Base-by-base conservation (phyloP, 805 yeast genomes). In the Candida ipomoeae region DNA sequence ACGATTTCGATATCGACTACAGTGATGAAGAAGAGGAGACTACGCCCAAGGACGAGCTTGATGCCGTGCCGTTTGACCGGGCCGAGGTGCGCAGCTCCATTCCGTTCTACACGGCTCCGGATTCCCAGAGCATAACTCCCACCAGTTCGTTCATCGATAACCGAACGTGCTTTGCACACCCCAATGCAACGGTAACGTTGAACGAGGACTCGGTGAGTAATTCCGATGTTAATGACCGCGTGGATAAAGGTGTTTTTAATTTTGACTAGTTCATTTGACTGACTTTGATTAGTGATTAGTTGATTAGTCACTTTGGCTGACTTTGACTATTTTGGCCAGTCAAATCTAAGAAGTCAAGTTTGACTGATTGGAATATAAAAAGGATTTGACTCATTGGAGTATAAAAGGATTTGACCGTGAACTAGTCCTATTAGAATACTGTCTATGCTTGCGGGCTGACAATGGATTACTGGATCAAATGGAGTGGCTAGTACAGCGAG, bases 81-180 rank as follows among this genome's bases (percentile, higher is more conserved):
- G 31, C 48, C 11, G 54, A 54, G 21, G 48, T 44, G 36, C 67
- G 63, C 17, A 67, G 62, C 40, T 65, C 63, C 40, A 48, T 52
- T 15, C 68, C 63, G 6, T 70, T 48, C 52, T 46, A 69, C 21
- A 70, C 75, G 2, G 49, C 60, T 21, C 62, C 65, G 3, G 69
- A 67, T 6, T 59, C 57, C 15, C 71, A 73, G 6, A 56, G 60
- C 21, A 60, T 55, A 38, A 70, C 74, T 7, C 74, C 73, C 20
- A 33, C 53, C 32, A 63, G 56, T 48, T 54, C 55, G 8, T 57
- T 57, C 35, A 54, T 62, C 35, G 77, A 73, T 36, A 73, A 69
- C 41, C 56, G 75, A 33, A 65, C 71, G 33, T 70, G 74, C 55
- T 73, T 57, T 52, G 77, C 78, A 3, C 78, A 73, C 55, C 78